Conservation (phyloP, 768 basidiomycete genomes). For the Pulveroboletus sp. region DNA sequence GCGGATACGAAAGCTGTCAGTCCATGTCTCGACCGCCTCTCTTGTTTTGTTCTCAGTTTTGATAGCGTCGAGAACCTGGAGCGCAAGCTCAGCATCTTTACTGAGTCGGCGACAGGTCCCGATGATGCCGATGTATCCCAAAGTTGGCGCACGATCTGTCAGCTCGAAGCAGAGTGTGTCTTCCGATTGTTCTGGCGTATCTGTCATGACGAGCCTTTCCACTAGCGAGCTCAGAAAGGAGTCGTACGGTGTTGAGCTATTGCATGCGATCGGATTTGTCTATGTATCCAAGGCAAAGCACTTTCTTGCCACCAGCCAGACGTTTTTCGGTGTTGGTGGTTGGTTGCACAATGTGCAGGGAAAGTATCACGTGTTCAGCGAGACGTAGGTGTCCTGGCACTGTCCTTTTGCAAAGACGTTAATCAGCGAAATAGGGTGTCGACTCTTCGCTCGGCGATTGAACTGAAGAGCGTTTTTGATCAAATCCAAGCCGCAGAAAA, state of each 20-base stretch:
- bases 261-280: slow-evolving; percentile 85
- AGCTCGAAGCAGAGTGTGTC: slow-evolving; percentile 78
- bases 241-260: slow-evolving; percentile 82
- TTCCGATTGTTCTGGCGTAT: neutral
- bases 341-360: slow-evolving; percentile 93
- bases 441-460: slow-evolving; percentile 81
- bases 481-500: slow-evolving; percentile 90
- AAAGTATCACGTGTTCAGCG: slow-evolving; percentile 91
- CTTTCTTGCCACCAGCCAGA: slow-evolving; percentile 68
- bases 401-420: neutral
- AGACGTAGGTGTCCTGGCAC: slow-evolving; percentile 60
- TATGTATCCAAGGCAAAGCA: slow-evolving; percentile 83
- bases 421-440: slow-evolving; percentile 56
- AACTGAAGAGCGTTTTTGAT: slow-evolving; percentile 87
- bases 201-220: slow-evolving; percentile 3
- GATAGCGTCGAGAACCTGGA: slow-evolving; percentile 64
- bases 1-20: slow-evolving; percentile 64
- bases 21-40: neutral
- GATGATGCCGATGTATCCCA: slow-evolving; percentile 64
- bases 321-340: slow-evolving; percentile 79
- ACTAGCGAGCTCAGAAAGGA: slow-evolving; percentile 77
- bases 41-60: slow-evolving; percentile 2
- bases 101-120: slow-evolving; percentile 74
- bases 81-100: slow-evolving; percentile 83
- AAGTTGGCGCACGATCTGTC: slow-evolving; percentile 77